Evolutionary conservation across 2,329 filamentous ascomycete genomes (phyloP), one percentile per base, ranked within the genome.

Genomic region (Stachybotrys elegans): DNA sequence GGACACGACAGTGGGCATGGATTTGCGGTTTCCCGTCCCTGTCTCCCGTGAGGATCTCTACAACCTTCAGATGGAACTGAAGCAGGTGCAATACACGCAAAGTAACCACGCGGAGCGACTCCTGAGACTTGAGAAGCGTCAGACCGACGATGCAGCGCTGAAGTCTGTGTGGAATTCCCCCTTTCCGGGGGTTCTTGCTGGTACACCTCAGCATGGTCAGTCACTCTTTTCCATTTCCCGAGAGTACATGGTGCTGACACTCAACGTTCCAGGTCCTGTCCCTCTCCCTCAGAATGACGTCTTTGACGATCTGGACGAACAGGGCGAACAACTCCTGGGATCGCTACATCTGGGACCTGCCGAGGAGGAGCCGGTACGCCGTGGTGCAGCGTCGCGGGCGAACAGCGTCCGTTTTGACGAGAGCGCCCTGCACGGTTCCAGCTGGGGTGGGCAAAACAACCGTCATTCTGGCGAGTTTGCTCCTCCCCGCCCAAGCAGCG

Each of bases 381-480:
- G 92, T 50, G 88, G 93, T 43, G 88, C 88, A 17, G 86, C 89
- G 16, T 98, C 93, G 16, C 80, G 93, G 55, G 92, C 93, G 39
- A 97, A 97, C 62, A 97, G 93, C 60, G 93, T 98, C 54, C 87
- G 93, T 29, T 98, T 98, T 57, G 93, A 97, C 60, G 92, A 97
- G 62, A 95, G 89, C 59, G 91, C 92, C 13, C 82, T 95, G 55
- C 90, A 95, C 56, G 86, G 88, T 39, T 90, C 80, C 8, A 79
- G 90, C 62, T 94, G 93, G 80, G 84, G 84, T 31, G 69, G 70
- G 8, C 88, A 95, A 58, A 82, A 81, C 51, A 87, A 85, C 47
- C 82, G 92, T 36, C 85, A 90, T 44, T 92, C 88, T 12, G 81
- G 87, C 38, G 93, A 97, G 44, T 85, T 95, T 53, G 81, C 83